These are phyloP conservation scores for Penicillium janthinellum DNA, from an alignment of 2,329 filamentous ascomycete genomes.

Conservation along the genomic window DNA sequence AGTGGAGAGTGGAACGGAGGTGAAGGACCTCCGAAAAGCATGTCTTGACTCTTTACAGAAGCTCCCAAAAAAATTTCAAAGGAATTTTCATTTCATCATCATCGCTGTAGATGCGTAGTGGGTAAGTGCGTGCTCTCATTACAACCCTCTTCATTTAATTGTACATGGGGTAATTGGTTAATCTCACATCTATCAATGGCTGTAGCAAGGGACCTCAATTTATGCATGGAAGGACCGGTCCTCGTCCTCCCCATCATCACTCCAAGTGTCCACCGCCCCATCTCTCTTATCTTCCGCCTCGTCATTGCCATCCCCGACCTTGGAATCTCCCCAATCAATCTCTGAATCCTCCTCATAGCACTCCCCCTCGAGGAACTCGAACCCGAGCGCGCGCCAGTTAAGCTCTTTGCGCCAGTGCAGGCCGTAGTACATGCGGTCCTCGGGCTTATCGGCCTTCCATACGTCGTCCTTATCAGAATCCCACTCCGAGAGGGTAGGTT, in stretches of 20 bases:
- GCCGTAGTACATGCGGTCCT: slow-evolving; percentile 52
- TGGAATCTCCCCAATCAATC: background rate
- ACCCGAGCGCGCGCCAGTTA: slow-evolving; percentile 53
- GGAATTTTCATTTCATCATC: slow-evolving; percentile 16
- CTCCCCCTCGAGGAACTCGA: slow-evolving; percentile 47
- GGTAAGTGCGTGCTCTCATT: no score
- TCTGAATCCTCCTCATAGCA: background rate
- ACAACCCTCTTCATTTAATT: background rate
- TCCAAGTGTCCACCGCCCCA: no score
- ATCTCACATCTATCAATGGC: background rate
- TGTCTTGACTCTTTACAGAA: slow-evolving; percentile 27
- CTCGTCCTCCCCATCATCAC: background rate
- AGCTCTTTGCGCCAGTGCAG: slow-evolving; percentile 64
- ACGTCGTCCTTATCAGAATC: slow-evolving; percentile 21
- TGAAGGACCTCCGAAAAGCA: slow-evolving; percentile 24
- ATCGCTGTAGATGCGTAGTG: background rate
- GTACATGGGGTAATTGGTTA: background rate
- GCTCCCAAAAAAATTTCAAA: slow-evolving; percentile 28
- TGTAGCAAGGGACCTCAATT: background rate
- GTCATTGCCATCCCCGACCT: background rate
- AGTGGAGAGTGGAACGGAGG: slow-evolving; percentile 9
- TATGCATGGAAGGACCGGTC: slow-evolving; percentile 27
- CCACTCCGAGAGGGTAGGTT: slow-evolving; percentile 15
- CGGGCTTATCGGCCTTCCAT: slow-evolving; percentile 17
- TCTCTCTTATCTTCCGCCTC: background rate